Evolutionary conservation across 1,284 basidiomycete species (phyloP), one percentile per base, ranked within the genome.

Genomic region (Tylopilus sp.): DNA sequence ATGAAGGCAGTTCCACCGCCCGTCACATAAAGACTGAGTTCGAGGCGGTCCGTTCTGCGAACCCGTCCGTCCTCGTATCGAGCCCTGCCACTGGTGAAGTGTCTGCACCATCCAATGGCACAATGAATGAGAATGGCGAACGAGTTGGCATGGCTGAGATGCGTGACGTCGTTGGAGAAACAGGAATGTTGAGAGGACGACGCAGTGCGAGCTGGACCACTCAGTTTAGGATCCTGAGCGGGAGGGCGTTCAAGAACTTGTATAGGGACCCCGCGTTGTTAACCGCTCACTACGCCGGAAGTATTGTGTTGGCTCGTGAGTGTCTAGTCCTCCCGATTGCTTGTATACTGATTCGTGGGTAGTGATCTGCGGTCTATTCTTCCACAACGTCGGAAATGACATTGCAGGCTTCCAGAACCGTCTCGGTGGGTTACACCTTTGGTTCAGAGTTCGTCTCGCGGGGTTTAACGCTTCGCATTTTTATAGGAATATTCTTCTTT

Each of bases 221-320:
- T 18, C 96, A 99, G 71, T 97, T 99, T 66, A 80, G 79, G 63
- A 93, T 98, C 53, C 69, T 99, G 58, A 95, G 91, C 60, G 93
- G 94, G 19, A 71, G 96, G 50, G 94, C 95, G n/a, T 99, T 98
- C 77, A 98, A 98, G 80, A 98, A 98, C 65, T 70, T 98, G 51
- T 94, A 95, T 66, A 82, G 96, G 31, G 94, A 99, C 64, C 95
- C 96, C 0, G 86, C 94, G 49, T 71, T 98, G 47, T 79, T 99
- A 75, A 78, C 84, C 10, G 86, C 93, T 4, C 96, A 99, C 71
- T 99, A 98, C 70, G 64, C 84, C 25, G 85, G 92, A 13, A 85
- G 93, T 1, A 81, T 98, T 57, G 76, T 77, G 6, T 78, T 97
- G 40, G 96, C 93, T 15, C 61, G 89, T 87, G 63, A 74, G 88